phyloP scores from a whole-genome alignment of 352 stramenopile genomes.

The Globisporangium irregulare region DNA sequence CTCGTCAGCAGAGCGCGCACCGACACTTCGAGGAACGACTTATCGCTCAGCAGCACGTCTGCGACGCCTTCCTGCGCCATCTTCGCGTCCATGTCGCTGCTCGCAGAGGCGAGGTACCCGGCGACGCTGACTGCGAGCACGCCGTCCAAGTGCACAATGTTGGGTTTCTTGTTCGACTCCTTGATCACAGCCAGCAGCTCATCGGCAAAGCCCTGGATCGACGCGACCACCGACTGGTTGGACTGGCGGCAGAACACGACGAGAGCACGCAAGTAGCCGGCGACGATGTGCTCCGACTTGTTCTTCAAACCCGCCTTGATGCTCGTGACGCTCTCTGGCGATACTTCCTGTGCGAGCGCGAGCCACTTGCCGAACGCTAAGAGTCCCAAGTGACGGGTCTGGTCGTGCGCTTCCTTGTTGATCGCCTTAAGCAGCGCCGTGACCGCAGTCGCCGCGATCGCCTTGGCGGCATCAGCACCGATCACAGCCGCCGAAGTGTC shows the following conservation, averaged over 20 bases:
- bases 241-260: conserved; percentile 40
- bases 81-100: conserved; percentile 51
- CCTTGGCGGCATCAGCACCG: conserved; percentile 30
- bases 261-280: conserved; percentile 59
- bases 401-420: conserved; percentile 82
- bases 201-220: conserved; percentile 33
- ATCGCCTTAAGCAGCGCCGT: conserved; percentile 65
- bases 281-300: conserved; percentile 70
- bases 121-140: conserved; percentile 66
- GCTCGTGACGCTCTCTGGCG: conserved; percentile 31
- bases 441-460: conserved; percentile 45
- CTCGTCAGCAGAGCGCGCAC: conserved; percentile 37
- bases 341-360: conserved; percentile 48
- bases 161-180: conserved; percentile 77
- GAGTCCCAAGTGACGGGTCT: conserved; percentile 69
- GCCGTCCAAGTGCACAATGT: conserved; percentile 70
- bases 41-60: conserved; percentile 38
- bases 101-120: conserved; percentile 52
- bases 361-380: conserved; percentile 78
- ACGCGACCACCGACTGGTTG: conserved; percentile 24
- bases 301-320: conserved; percentile 61
- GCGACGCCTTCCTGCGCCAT: conserved; percentile 54
- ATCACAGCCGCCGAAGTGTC: conserved; percentile 26
- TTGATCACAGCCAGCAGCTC: conserved; percentile 57
- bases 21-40: conserved; percentile 49